Conservation (phyloP, 1,284 basidiomycete species). For the Xerocomus minutiporus region DNA sequence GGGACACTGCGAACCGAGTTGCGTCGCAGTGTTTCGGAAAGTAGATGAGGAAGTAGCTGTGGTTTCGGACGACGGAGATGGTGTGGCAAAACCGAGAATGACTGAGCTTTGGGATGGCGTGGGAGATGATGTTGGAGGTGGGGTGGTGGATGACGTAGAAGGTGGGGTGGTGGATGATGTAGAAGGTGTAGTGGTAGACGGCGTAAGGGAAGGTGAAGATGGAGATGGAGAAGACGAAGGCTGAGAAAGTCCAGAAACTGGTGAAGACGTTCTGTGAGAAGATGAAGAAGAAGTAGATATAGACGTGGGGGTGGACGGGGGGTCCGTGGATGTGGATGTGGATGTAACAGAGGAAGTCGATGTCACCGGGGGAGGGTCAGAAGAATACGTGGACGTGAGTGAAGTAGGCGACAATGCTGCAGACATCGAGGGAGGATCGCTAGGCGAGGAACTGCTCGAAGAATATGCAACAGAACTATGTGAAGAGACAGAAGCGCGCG, state of each 20-base stretch:
- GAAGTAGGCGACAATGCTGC: not conserved
- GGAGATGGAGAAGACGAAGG: slow-evolving; percentile 3
- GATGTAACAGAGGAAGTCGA: not conserved
- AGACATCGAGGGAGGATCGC: not conserved
- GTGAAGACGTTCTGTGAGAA: slow-evolving; percentile 1
- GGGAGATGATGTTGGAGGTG: not conserved
- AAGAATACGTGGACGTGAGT: not conserved
- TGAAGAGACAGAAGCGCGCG: not conserved
- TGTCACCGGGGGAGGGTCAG: not conserved
- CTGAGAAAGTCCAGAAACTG: not conserved
- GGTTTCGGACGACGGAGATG: not conserved
- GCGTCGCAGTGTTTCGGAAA: slow-evolving; percentile 17
- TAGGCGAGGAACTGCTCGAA: not conserved
- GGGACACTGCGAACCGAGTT: slow-evolving; percentile 26
- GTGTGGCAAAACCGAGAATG: slow-evolving; percentile 2
- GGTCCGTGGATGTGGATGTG: not conserved
- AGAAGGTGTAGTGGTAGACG: not conserved
- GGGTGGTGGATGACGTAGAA: not conserved
- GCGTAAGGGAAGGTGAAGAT: not conserved
- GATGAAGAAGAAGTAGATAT: not conserved
- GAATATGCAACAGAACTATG: not conserved
- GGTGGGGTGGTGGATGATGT: not conserved
- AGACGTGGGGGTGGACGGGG: not conserved
- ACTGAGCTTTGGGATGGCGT: slow-evolving; percentile 5
- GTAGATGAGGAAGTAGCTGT: slow-evolving; percentile 1